Conservation (phyloP, 2,329 filamentous ascomycete species). For the Colletotrichum destructivum region DNA sequence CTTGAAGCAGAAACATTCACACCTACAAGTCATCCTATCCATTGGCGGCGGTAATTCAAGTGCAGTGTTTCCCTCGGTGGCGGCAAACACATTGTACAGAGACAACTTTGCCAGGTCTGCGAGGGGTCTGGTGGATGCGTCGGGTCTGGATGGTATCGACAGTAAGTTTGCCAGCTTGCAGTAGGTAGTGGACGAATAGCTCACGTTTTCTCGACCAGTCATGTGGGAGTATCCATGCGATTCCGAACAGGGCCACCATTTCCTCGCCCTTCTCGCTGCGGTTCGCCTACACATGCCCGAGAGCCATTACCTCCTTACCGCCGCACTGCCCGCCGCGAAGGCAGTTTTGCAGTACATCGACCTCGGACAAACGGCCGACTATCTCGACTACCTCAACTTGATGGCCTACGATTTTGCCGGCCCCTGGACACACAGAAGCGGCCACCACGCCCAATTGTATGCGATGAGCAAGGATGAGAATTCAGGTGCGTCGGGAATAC, state of each 20-base stretch:
- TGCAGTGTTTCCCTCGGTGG: conserved; percentile 78
- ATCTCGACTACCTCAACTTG: conserved; percentile 83
- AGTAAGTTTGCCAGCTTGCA: conserved; percentile 62
- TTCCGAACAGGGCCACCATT: conserved; percentile 77
- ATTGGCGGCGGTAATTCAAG: conserved; percentile 79
- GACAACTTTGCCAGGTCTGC: conserved; percentile 81
- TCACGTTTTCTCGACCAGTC: conserved; percentile 63
- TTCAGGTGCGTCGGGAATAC: conserved; percentile 77
- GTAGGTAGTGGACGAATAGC: conserved; percentile 6
- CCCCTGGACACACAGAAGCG: conserved; percentile 76
- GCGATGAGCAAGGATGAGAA: conserved; percentile 71
- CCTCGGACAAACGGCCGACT: conserved; percentile 71
- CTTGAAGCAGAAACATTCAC: conserved; percentile 78
- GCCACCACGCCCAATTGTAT: conserved; percentile 84
- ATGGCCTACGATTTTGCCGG: conserved; percentile 88
- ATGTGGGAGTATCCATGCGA: conserved; percentile 85
- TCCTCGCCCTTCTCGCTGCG: conserved; percentile 76
- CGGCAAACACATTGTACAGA: conserved; percentile 70
- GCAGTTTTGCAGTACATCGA: conserved; percentile 80
- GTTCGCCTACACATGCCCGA: conserved; percentile 78
- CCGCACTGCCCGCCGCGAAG: conserved; percentile 78
- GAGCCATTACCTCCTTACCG: conserved; percentile 78
- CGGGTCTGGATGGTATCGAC: conserved; percentile 75
- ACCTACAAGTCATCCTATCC: conserved; percentile 83
- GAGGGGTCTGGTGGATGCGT: conserved; percentile 77